A percentile compares a stretch with the other conserved stretches of the same genome.
phyloP scores from a whole-genome alignment of 192 early-diverging fungal genomes.

The Coemansia sp. region DNA sequence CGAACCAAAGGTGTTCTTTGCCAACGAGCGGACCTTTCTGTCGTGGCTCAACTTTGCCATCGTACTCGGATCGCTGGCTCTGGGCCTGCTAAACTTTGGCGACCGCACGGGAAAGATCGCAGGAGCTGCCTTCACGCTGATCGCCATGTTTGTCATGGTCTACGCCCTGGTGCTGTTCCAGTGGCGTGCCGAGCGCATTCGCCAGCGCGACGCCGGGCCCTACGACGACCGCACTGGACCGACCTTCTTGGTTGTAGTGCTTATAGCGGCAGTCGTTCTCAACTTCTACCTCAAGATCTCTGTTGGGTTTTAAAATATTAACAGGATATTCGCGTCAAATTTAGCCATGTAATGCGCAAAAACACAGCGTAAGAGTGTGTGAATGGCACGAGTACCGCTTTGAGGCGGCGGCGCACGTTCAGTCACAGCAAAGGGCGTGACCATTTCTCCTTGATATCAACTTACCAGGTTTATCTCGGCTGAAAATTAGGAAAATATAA shows the following conservation, averaged over 20 bases:
- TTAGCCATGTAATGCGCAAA: too few species aligned
- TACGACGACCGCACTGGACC: conserved; percentile 78
- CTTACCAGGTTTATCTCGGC: too few species aligned
- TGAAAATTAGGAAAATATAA: too few species aligned
- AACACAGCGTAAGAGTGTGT: too few species aligned
- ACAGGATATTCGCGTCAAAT: too few species aligned
- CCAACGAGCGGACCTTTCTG: conserved; percentile 90
- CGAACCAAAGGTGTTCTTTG: conserved; percentile 94
- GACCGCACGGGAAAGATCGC: conserved; percentile 68
- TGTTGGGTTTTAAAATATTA: conserved; percentile 8
- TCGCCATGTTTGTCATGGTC: conserved; percentile 74
- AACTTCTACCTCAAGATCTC: conserved; percentile 70
- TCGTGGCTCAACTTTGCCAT: conserved; percentile 86
- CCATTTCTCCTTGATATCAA: too few species aligned
- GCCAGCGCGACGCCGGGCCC: conserved; percentile 64
- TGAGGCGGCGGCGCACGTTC: too few species aligned
- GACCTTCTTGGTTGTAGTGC: conserved; percentile 63
- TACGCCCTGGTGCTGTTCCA: conserved; percentile 76
- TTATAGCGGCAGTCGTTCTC: conserved; percentile 62
- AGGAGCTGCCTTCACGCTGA: conserved; percentile 64
- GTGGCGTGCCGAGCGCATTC: conserved; percentile 68
- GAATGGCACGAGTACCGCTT: too few species aligned
- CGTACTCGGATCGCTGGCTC: conserved; percentile 70
- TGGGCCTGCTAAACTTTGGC: conserved; percentile 81
- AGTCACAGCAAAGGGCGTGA: too few species aligned